Evolutionary conservation across 2,329 filamentous ascomycete species (phyloP).

Genomic region (Neofusicoccum ribis): DNA sequence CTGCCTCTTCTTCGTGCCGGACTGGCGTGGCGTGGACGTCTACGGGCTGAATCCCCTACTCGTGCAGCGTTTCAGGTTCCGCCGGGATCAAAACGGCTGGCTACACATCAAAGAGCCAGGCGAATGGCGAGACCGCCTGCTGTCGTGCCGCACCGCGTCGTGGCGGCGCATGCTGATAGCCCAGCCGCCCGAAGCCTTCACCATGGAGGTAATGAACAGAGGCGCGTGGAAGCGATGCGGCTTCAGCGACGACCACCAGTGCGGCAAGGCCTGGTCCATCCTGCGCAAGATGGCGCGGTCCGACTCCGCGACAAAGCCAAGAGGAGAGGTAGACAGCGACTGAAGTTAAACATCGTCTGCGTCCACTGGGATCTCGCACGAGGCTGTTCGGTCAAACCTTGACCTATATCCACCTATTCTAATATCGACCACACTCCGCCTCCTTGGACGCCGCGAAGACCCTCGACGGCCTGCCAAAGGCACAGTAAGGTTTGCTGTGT

Average conservation of each 20-base stretch:
- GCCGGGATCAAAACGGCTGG: not conserved
- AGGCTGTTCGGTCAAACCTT: not conserved
- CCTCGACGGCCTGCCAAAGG: not conserved
- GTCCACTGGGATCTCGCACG: not conserved
- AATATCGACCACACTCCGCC: not conserved
- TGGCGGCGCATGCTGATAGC: conserved; percentile 3
- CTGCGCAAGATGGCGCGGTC: not conserved
- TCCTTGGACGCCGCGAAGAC: not conserved
- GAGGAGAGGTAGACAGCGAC: too few species aligned
- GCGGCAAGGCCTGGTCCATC: not conserved
- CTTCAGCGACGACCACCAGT: not conserved
- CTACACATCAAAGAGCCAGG: not conserved
- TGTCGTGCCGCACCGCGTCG: not conserved
- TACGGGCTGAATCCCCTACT: conserved; percentile 10
- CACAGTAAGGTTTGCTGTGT: not conserved
- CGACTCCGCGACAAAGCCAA: not conserved
- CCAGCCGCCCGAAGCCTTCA: conserved; percentile 10
- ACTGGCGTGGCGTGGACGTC: not conserved
- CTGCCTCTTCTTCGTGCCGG: not conserved
- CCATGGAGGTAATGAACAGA: not conserved
- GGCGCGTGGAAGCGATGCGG: not conserved
- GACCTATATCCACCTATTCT: not conserved
- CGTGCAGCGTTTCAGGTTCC: not conserved
- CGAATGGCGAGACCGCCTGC: not conserved
- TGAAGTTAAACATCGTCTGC: too few species aligned